Evolutionary conservation across 192 early-diverging fungal species (phyloP).

Genomic region (Podila clonocystis): DNA sequence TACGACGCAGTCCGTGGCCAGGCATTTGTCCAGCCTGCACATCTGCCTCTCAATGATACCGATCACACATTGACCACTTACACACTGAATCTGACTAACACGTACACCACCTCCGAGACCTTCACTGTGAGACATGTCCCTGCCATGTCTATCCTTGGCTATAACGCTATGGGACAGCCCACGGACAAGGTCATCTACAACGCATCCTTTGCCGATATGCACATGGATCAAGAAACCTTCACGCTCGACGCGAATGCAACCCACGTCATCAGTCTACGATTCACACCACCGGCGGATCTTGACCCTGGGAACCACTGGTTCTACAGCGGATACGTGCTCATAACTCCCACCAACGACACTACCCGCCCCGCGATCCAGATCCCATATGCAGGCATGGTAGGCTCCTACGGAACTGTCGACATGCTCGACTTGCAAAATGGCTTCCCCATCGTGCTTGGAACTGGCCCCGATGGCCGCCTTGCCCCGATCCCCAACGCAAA

Average conservation of each 20-base stretch:
- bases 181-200: slow-evolving; percentile 11
- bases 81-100: slow-evolving; percentile 52
- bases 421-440: slow-evolving; percentile 34
- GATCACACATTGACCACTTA: slow-evolving; percentile 40
- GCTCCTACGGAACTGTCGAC: slow-evolving; percentile 32
- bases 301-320: slow-evolving; percentile 25
- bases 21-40: slow-evolving; percentile 59
- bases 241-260: slow-evolving; percentile 26
- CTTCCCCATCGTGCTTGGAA: slow-evolving; percentile 25
- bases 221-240: slow-evolving; percentile 21
- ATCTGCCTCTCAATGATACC: slow-evolving; percentile 67
- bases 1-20: slow-evolving; percentile 65
- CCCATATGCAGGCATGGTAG: slow-evolving; percentile 49
- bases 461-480: slow-evolving; percentile 11
- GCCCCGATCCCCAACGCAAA: slow-evolving; percentile 6
- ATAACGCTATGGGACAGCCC: slow-evolving; percentile 16
- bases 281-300: slow-evolving; percentile 50
- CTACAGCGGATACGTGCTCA: slow-evolving; percentile 18
- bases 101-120: slow-evolving; percentile 22
- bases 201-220: slow-evolving; percentile 29
- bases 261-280: slow-evolving; percentile 33
- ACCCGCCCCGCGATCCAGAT: slow-evolving; percentile 22
- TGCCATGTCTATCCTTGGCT: slow-evolving; percentile 55
- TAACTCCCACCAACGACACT: slow-evolving; percentile 1
- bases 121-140: slow-evolving; percentile 48